phyloP scores from a whole-genome alignment of 345 rosid species.

The Triadica sebifera region DNA sequence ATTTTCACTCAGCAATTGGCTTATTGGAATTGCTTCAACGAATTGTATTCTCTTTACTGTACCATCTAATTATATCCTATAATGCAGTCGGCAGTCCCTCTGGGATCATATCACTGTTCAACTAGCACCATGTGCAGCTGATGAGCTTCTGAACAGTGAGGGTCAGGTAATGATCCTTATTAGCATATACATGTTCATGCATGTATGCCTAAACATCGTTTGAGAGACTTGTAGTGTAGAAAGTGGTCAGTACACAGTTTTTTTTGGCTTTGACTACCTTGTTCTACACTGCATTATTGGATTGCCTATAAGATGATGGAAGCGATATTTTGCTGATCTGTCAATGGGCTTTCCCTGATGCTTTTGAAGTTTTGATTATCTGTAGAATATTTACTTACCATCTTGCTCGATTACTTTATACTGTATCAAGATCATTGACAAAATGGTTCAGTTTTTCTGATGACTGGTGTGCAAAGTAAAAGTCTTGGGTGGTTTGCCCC shows the following conservation, averaged over 20 bases:
- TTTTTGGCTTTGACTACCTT: not conserved
- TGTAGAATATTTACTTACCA: not conserved
- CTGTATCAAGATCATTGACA: not conserved
- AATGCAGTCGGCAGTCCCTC: slow-evolving; percentile 77
- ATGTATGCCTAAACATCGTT: not conserved
- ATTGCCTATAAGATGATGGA: not conserved
- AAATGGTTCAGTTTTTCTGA: not conserved
- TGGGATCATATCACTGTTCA: slow-evolving; percentile 93
- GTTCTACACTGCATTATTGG: not conserved
- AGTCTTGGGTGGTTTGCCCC: not conserved
- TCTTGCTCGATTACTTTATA: slow-evolving; percentile 13
- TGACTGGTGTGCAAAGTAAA: not conserved
- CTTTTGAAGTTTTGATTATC: not conserved
- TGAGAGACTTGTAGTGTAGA: not conserved
- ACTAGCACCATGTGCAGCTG: slow-evolving; percentile 96
- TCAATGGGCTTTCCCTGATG: not conserved
- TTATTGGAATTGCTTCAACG: not conserved
- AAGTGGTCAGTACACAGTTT: not conserved
- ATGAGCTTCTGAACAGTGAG: slow-evolving; percentile 85
- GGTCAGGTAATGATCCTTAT: slow-evolving; percentile 51
- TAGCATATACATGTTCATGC: not conserved
- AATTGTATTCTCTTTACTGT: not conserved
- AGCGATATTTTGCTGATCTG: not conserved
- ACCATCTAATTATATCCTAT: slow-evolving; percentile 4
- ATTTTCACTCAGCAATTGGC: not conserved